Base-by-base conservation (phyloP, 192 early-diverging fungal species). In the Gigaspora rosea region DNA sequence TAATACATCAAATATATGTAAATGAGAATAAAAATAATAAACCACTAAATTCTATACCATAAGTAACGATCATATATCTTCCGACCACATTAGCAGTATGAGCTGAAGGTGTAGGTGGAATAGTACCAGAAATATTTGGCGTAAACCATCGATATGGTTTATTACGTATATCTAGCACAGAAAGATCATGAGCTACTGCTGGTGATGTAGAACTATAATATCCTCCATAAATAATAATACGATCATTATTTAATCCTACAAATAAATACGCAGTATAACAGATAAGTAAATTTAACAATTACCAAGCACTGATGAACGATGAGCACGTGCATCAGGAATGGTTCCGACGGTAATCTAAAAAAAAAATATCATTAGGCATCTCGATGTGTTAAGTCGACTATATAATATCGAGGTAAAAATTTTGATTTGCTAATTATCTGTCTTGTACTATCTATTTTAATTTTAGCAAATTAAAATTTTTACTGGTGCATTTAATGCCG, bases 211-310 rank as follows among this genome's bases (percentile, higher is more conserved):
- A 32, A 8, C 6, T 1, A 62, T 10, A 12, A 12, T 13, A 8
- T 41, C 64, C 64, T 1, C 64, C 36, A 65, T 35, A 65, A 16
- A 65, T n/a, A 15, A 65, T 65, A 36, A 65, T 41, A n/a, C 36
- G 18, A 18, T 65, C 36, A 33, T 7, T 8, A 47, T 7, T 35
- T 65, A 65, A 41, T 7, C 41, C 41, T 41, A 41, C 0, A 41
- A 41, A 41, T 7, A 27, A 27, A 27, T 27, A 41, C 36, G 5
- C 36, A 41, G 36, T 41, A 27, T 27, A n/a, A n/a, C n/a, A 27
- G 27, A 41, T 41, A 41, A 2, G 41, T 41, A 7, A 7, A 41
- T 41, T 41, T 41, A 41, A 41, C 2, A 41, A 2, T 41, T 41
- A 41, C 2, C 2, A 41, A 41, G 41, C 41, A 41, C 41, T 7